Evolutionary conservation across 1,284 basidiomycete genomes (phyloP).

Genomic region (Moesziomyces globuligerus): DNA sequence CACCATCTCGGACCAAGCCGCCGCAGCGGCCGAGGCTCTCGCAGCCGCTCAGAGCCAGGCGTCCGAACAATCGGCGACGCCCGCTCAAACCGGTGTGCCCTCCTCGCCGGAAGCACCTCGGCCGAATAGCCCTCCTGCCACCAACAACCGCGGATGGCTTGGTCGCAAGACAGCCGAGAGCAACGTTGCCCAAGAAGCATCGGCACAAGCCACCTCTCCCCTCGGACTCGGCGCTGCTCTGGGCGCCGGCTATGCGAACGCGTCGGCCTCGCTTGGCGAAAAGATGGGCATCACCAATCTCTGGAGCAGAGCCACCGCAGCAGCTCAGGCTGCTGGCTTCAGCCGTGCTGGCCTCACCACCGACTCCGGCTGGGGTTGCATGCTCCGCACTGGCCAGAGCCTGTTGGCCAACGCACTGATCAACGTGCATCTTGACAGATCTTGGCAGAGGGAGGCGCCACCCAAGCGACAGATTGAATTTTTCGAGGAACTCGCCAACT

Average conservation of each 20-base stretch:
- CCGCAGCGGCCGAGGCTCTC: slow-evolving; percentile 40
- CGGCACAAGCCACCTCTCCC: slow-evolving; percentile 12
- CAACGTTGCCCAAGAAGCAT: slow-evolving; percentile 17
- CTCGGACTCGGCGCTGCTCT: slow-evolving; percentile 31
- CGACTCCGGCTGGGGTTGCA: slow-evolving; percentile 97
- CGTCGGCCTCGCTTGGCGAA: slow-evolving; percentile 49
- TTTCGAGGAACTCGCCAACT: slow-evolving; percentile 19
- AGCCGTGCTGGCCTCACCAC: slow-evolving; percentile 77
- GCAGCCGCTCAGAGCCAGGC: slow-evolving; percentile 15
- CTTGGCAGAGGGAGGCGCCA: slow-evolving; percentile 46
- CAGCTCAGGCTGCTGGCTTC: slow-evolving; percentile 56
- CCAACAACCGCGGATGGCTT: slow-evolving; percentile 35
- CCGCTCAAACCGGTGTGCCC: slow-evolving; percentile 7
- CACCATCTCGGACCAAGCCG: slow-evolving; percentile 60
- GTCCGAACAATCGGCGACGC: slow-evolving; percentile 5
- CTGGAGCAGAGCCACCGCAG: slow-evolving; percentile 60
- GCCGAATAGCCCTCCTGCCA: slow-evolving; percentile 20
- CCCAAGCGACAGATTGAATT: slow-evolving; percentile 21
- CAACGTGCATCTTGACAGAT: slow-evolving; percentile 78
- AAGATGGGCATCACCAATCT: slow-evolving; percentile 60
- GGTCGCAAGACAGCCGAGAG: slow-evolving; percentile 39
- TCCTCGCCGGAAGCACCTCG: slow-evolving; percentile 9
- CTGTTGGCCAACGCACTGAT: slow-evolving; percentile 88
- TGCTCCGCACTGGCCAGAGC: slow-evolving; percentile 93
- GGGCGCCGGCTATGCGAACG: slow-evolving; percentile 28